phyloP scores from a whole-genome alignment of 345 rosid species.

The Salix koriyanagi region DNA sequence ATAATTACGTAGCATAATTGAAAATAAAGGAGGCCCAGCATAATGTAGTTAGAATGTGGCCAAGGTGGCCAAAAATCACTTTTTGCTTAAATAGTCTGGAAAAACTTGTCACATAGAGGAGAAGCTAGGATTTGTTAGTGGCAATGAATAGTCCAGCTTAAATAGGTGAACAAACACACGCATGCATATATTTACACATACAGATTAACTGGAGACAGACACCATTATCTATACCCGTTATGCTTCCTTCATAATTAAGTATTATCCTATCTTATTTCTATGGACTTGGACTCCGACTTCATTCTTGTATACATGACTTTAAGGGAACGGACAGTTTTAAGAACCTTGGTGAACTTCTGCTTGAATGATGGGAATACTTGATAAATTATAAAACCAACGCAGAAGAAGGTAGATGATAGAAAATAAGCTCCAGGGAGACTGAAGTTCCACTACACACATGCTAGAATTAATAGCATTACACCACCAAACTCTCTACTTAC shows the following conservation, averaged over 20 bases:
- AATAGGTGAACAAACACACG: background rate
- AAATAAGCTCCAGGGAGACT: background rate
- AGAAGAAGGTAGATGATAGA: background rate
- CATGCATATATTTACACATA: no score
- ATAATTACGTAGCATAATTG: constrained; percentile 1
- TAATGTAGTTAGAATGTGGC: background rate
- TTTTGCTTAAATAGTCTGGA: background rate
- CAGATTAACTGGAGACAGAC: no score
- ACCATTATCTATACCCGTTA: no score
- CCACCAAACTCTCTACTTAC: no score
- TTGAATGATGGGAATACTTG: background rate
- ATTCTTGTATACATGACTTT: background rate
- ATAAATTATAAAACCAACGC: no score
- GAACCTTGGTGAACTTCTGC: background rate
- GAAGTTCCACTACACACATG: background rate
- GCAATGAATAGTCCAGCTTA: background rate
- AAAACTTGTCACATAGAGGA: background rate
- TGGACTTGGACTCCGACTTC: background rate
- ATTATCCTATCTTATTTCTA: background rate
- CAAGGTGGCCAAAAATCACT: background rate
- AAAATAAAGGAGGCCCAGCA: background rate
- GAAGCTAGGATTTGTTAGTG: background rate
- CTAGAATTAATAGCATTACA: background rate
- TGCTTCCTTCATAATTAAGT: no score
- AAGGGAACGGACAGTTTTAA: background rate